Conservation (phyloP, 192 early-diverging fungal species). For the Backusella morwellensis region DNA sequence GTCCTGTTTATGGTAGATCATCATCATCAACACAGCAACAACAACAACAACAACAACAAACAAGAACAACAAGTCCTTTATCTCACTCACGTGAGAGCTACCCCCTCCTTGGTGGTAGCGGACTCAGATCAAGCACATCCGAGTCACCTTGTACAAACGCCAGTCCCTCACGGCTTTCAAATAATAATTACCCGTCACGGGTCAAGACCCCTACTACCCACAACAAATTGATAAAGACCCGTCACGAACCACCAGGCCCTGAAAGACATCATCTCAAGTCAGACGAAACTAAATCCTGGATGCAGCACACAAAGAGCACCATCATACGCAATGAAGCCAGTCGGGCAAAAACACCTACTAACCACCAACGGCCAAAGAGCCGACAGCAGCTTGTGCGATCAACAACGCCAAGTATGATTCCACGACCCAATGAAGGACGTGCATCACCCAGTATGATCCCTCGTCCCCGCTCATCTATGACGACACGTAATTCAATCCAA, state of each 20-base stretch:
- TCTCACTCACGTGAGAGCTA: conserved; percentile 1
- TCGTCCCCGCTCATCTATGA: conserved; percentile 29
- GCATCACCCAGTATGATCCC: conserved; percentile 29
- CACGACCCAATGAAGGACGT: conserved; percentile 28
- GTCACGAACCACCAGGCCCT: conserved; percentile 11
- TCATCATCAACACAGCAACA: background rate
- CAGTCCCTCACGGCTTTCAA: conserved; percentile 5
- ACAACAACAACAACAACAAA: conserved; percentile 11
- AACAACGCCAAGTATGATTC: conserved; percentile 34
- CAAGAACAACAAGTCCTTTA: conserved; percentile 10
- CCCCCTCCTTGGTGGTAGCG: background rate
- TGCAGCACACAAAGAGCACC: conserved; percentile 29
- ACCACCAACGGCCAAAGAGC: background rate
- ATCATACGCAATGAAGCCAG: conserved; percentile 16
- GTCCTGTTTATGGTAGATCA: conserved; percentile 24
- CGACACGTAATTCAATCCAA: background rate
- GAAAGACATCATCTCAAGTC: conserved; percentile 1
- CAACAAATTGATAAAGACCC: background rate
- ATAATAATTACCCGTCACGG: conserved; percentile 2
- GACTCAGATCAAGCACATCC: conserved; percentile 11
- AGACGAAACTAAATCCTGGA: conserved; percentile 9
- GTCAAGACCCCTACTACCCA: background rate
- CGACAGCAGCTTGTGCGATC: background rate
- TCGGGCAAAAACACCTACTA: conserved; percentile 8
- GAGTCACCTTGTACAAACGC: conserved; percentile 2